Percentiles rank a stretch among this genome's conserved stretches.
These are phyloP conservation scores for Collybia nuda DNA, from an alignment of 768 basidiomycete genomes.

Conservation along the genomic window DNA sequence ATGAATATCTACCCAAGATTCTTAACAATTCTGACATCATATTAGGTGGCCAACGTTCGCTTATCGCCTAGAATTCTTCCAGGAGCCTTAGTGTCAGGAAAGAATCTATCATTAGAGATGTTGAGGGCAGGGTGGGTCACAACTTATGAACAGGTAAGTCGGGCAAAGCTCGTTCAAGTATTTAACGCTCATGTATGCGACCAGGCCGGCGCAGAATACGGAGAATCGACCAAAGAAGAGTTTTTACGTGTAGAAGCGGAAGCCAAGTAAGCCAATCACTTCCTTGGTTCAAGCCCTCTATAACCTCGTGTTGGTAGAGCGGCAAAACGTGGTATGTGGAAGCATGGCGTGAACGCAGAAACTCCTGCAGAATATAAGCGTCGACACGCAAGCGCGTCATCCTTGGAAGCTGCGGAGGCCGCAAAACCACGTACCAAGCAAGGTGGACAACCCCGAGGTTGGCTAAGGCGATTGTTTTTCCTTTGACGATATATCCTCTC, in stretches of 20 bases:
- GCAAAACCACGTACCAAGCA: conserved; percentile 1
- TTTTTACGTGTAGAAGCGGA: conserved; percentile 61
- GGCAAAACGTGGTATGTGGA: conserved; percentile 77
- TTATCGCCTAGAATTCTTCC: conserved; percentile 56
- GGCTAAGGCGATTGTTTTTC: conserved; percentile 12
- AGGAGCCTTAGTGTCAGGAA: conserved; percentile 42
- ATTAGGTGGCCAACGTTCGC: conserved; percentile 70
- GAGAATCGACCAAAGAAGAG: conserved; percentile 60
- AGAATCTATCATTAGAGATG: conserved; percentile 69
- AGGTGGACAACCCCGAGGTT: conserved; percentile 3
- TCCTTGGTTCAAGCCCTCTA: not conserved
- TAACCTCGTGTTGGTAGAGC: conserved; percentile 35
- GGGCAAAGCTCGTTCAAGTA: not conserved
- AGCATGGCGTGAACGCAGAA: conserved; percentile 49
- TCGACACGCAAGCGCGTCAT: conserved; percentile 40
- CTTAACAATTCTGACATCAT: not conserved
- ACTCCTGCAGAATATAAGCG: conserved; percentile 83
- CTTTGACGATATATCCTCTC: not conserved
- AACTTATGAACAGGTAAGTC: conserved; percentile 62
- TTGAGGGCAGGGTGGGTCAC: conserved; percentile 74
- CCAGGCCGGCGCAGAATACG: conserved; percentile 75
- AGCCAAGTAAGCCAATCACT: conserved; percentile 54
- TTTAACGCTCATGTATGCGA: not conserved
- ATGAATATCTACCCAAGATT: conserved; percentile 22
- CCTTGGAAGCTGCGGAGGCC: conserved; percentile 13